Percentiles rank a stretch among this genome's conserved stretches.
phyloP scores from a whole-genome alignment of 1,284 basidiomycete genomes.

The Coniferiporia sulphurascens region DNA sequence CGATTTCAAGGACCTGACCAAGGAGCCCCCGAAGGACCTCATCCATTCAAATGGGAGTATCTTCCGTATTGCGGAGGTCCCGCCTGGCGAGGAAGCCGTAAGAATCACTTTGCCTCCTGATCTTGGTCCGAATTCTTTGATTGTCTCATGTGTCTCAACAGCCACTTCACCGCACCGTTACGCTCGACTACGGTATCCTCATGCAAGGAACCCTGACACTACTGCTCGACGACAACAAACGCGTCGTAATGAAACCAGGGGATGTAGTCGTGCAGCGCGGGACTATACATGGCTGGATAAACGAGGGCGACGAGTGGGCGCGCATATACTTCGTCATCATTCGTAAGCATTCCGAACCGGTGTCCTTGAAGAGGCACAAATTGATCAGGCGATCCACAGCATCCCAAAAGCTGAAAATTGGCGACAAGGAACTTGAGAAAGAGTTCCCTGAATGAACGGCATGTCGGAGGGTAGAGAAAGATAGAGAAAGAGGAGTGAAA shows the following conservation, averaged over 20 bases:
- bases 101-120: too few relatives aligned
- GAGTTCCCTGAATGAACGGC: too few relatives aligned
- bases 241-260: conserved; percentile 15
- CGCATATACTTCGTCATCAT: conserved; percentile 7
- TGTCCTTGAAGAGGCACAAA: too few relatives aligned
- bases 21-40: neutral
- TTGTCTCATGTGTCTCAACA: too few relatives aligned
- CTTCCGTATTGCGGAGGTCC: neutral
- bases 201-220: conserved; percentile 20
- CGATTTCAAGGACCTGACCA: neutral
- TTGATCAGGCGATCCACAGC: too few relatives aligned
- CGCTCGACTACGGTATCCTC: conserved; percentile 24
- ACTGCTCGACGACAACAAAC: conserved; percentile 19
- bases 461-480: too few relatives aligned
- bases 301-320: conserved; percentile 7
- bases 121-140: neutral
- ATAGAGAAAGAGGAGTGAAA: too few relatives aligned
- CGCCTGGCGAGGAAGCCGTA: neutral
- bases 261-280: conserved; percentile 22
- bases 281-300: conserved; percentile 5
- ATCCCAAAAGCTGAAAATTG: too few relatives aligned
- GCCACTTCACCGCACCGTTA: too few relatives aligned
- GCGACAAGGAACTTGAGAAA: too few relatives aligned
- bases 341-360: neutral
- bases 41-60: neutral